Evolutionary conservation across 768 basidiomycete genomes (phyloP).

Genomic region (Lactarius evosmus): DNA sequence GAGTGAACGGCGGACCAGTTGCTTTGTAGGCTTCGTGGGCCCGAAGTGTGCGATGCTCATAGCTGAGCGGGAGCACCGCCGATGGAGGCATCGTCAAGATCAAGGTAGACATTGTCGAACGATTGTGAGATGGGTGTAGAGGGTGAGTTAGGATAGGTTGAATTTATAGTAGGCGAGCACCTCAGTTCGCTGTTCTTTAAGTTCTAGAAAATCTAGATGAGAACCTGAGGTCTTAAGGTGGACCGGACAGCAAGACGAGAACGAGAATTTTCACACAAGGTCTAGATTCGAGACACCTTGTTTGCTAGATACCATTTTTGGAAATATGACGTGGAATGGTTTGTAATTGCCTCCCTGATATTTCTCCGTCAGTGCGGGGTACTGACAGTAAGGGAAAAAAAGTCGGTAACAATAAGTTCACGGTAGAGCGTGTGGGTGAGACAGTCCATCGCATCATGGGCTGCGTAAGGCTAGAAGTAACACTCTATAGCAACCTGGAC

Average conservation of each 20-base stretch:
- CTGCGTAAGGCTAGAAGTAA: background rate
- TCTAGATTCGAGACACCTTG: background rate
- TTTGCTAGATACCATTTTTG: background rate
- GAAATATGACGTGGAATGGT: background rate
- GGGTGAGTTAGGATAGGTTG: no score
- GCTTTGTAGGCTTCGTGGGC: constrained; percentile 8
- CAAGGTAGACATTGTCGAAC: constrained; percentile 7
- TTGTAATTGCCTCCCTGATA: background rate
- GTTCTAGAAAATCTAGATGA: background rate
- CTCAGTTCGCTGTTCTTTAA: background rate
- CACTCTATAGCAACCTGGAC: background rate
- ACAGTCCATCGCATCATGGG: background rate
- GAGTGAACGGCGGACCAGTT: constrained; percentile 6
- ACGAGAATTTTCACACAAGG: background rate
- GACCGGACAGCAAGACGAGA: background rate
- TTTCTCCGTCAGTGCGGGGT: background rate
- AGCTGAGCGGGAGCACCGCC: constrained; percentile 3
- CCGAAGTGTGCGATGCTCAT: constrained; percentile 20
- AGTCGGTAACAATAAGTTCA: background rate
- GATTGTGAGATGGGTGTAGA: background rate
- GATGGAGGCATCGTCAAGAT: constrained; percentile 20
- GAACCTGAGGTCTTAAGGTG: background rate
- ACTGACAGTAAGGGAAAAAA: background rate
- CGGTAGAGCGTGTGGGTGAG: background rate
- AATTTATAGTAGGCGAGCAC: background rate